A percentile compares a stretch with the other conserved stretches of the same genome.
phyloP scores from a whole-genome alignment of 345 rosid genomes.

The Heritiera fomes region DNA sequence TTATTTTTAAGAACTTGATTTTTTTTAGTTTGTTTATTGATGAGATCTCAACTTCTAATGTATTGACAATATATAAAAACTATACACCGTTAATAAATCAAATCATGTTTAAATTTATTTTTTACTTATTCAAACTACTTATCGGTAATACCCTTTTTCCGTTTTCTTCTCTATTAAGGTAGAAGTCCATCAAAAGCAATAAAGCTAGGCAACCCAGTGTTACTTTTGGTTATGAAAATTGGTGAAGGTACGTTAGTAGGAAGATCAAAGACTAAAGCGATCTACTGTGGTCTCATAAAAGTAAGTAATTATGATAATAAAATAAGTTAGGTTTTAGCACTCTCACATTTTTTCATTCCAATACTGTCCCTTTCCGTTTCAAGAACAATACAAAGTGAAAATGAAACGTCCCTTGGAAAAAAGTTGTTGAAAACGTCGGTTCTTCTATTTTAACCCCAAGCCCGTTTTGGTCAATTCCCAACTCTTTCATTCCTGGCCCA shows the following conservation, averaged over 20 bases:
- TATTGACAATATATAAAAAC: too few relatives aligned
- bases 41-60: too few relatives aligned
- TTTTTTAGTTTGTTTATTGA: too few relatives aligned
- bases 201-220: background rate
- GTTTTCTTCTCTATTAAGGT: background rate
- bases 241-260: background rate
- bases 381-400: background rate
- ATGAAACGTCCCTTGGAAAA: background rate
- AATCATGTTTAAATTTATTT: too few relatives aligned
- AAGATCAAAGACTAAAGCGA: background rate
- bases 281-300: background rate
- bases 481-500: background rate
- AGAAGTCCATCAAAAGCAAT: background rate
- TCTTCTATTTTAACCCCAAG: background rate
- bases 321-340: background rate
- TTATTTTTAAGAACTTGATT: too few relatives aligned
- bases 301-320: background rate
- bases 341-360: background rate
- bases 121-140: too few relatives aligned
- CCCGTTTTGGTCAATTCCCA: conserved; percentile 12
- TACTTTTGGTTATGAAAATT: too few relatives aligned
- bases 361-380: conserved; percentile 1
- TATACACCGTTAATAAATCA: too few relatives aligned
- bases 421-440: background rate
- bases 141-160: background rate